phyloP scores from a whole-genome alignment of 352 stramenopile species.

The Globisporangium mamillatum region DNA sequence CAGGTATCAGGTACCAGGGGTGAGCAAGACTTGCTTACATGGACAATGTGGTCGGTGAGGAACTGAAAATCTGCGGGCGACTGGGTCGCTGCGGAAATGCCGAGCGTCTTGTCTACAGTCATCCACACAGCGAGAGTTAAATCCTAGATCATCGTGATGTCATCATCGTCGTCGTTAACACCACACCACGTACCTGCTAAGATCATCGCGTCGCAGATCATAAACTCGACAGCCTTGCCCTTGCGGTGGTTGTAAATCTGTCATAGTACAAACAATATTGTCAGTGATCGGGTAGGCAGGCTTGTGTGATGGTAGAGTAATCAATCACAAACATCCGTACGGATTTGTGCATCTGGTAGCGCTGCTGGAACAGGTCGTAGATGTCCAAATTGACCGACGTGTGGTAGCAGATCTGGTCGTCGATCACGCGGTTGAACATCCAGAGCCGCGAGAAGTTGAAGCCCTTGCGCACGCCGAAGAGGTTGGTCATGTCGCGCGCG shows the following conservation, averaged over 20 bases:
- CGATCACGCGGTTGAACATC: slow-evolving; percentile 85
- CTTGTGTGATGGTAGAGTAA: neutral
- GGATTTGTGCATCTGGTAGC: slow-evolving; percentile 79
- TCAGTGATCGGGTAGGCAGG: neutral
- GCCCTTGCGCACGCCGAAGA: slow-evolving; percentile 75
- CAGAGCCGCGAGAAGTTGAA: slow-evolving; percentile 79
- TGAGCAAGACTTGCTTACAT: slow-evolving; percentile 29
- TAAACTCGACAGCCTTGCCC: slow-evolving; percentile 86
- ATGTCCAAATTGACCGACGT: slow-evolving; percentile 85
- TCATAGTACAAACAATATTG: neutral
- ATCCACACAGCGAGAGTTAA: slow-evolving; percentile 3
- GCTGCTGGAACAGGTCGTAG: slow-evolving; percentile 89
- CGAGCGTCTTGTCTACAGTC: slow-evolving; percentile 55
- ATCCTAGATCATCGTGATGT: neutral
- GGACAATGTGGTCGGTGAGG: slow-evolving; percentile 70
- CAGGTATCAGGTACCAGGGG: neutral
- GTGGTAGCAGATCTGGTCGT: slow-evolving; percentile 88
- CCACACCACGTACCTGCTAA: slow-evolving; percentile 31
- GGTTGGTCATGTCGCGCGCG: slow-evolving; percentile 81
- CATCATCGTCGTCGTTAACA: too few relatives aligned
- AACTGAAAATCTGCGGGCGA: slow-evolving; percentile 70
- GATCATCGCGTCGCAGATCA: slow-evolving; percentile 88
- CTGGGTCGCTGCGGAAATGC: slow-evolving; percentile 63
- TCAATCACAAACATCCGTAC: neutral
- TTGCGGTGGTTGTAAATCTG: slow-evolving; percentile 90